Base-by-base conservation (phyloP, 306 rosid species). In the Sicyos edulis region DNA sequence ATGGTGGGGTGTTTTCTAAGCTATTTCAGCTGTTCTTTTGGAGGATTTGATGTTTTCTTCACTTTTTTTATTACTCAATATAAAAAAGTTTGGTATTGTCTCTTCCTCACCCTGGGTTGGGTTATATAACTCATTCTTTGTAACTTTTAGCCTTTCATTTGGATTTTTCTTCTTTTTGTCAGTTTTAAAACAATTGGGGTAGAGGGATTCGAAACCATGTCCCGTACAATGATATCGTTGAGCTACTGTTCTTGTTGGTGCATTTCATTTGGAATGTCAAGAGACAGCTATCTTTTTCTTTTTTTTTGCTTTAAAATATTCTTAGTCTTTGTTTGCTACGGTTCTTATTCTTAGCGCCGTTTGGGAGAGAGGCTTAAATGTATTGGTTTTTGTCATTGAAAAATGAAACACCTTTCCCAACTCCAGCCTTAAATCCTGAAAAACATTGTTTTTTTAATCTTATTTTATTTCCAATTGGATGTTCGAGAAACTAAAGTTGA, bases 21-120 rank as follows among this genome's bases (percentile, higher is more conserved):
- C 76, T 72, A 86, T 75, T 69, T 76, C 91, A 81, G 92, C 90
- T 88, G 95, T 80, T 85, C 17, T 70, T 82, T 92, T 92, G 95
- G 95, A 86, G 55, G 85, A 83, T 83, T 80, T 85, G 88, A 78
- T 86, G 95, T 86, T 85, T 85, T 79, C 76, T 89, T 79, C 29
- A 74, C n/a, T 83, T 49, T 63, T 70, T 81, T 76, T 62, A 4
- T 1, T 37, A 24, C 21, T 47, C 67, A 14, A 74, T 76, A 66
- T 79, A 78, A 81, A 73, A 83, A 26, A 26, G 84, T 86, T 74
- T 69, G 76, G 67, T 76, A 85, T 71, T 76, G 89, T 60, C 84
- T 77, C 81, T 84, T 86, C 61, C 77, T 84, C 81, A 82, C 76
- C 79, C 73, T 78, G 29, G 83, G 76, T 82, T 76, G 81, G 84